Evolutionary conservation across 2,329 filamentous ascomycete species (phyloP).

Genomic region (Colletotrichum magnum): DNA sequence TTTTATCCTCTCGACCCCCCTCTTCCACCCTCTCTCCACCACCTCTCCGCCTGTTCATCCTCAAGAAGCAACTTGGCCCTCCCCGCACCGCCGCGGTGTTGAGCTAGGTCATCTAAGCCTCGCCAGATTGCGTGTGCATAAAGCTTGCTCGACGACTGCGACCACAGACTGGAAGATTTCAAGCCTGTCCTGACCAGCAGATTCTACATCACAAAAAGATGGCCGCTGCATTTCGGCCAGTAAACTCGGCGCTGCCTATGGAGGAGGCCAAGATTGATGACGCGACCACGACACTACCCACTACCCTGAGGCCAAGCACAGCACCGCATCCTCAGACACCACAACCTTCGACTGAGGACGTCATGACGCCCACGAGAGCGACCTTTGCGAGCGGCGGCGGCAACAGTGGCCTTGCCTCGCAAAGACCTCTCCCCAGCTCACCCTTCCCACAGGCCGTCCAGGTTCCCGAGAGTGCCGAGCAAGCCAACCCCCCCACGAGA

Average conservation of each 20-base stretch:
- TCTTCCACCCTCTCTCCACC: background rate
- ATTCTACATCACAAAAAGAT: slow-evolving; percentile 47
- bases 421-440: slow-evolving; percentile 68
- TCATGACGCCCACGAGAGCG: slow-evolving; percentile 74
- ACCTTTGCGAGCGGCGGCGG: slow-evolving; percentile 57
- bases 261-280: slow-evolving; percentile 50
- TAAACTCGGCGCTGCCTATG: slow-evolving; percentile 58
- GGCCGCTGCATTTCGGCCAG: slow-evolving; percentile 64
- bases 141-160: slow-evolving; percentile 28
- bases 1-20: background rate
- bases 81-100: slow-evolving; percentile 10
- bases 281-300: slow-evolving; percentile 54
- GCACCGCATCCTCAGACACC: slow-evolving; percentile 47
- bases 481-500: slow-evolving; percentile 59
- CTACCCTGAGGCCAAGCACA: slow-evolving; percentile 53
- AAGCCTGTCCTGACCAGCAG: slow-evolving; percentile 9
- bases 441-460: slow-evolving; percentile 66
- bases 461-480: slow-evolving; percentile 61
- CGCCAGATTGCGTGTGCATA: slow-evolving; percentile 18
- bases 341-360: slow-evolving; percentile 56
- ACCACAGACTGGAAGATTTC: slow-evolving; percentile 39
- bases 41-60: slow-evolving; percentile 3
- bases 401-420: slow-evolving; percentile 55
- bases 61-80: background rate
- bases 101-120: slow-evolving; percentile 24